Percentiles rank a stretch among this genome's conserved stretches.
phyloP scores from a whole-genome alignment of 2,329 filamentous ascomycete species.

The Fusarium sp. region DNA sequence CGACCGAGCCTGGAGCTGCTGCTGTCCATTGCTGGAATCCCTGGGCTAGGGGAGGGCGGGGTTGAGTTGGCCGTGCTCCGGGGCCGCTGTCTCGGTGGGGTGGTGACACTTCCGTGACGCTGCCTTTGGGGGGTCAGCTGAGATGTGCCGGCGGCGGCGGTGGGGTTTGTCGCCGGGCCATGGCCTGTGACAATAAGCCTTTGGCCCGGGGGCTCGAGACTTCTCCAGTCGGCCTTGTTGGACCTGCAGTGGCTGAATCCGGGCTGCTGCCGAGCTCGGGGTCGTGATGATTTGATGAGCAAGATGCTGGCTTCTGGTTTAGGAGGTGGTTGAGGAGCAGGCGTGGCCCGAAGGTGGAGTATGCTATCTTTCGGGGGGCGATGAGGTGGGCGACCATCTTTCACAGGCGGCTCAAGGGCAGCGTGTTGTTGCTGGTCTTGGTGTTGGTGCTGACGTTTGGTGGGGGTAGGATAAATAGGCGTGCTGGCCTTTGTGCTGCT shows the following conservation, averaged over 20 bases:
- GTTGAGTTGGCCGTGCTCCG: constrained; percentile 13
- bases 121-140: constrained; percentile 28
- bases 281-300: constrained; percentile 41
- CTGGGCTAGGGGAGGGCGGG: constrained; percentile 16
- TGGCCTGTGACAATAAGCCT: constrained; percentile 56
- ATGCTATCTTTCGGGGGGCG: constrained; percentile 43
- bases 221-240: constrained; percentile 55
- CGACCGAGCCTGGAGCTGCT: constrained; percentile 46
- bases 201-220: constrained; percentile 54
- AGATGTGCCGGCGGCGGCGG: constrained; percentile 12
- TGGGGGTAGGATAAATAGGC: constrained; percentile 25
- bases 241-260: constrained; percentile 61
- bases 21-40: constrained; percentile 45
- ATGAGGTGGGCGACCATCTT: constrained; percentile 29
- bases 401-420: constrained; percentile 20
- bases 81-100: constrained; percentile 27
- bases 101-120: constrained; percentile 25
- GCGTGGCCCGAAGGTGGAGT: constrained; percentile 34
- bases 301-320: too few relatives aligned
- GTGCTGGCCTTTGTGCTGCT: constrained; percentile 32
- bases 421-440: constrained; percentile 26
- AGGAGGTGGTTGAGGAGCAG: too few relatives aligned
- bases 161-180: constrained; percentile 52
- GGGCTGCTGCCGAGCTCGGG: constrained; percentile 37
- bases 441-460: constrained; percentile 31